These are phyloP conservation scores for Nicotiana attenuata DNA, from an alignment of 257 asterid species.

Conservation along the genomic window DNA sequence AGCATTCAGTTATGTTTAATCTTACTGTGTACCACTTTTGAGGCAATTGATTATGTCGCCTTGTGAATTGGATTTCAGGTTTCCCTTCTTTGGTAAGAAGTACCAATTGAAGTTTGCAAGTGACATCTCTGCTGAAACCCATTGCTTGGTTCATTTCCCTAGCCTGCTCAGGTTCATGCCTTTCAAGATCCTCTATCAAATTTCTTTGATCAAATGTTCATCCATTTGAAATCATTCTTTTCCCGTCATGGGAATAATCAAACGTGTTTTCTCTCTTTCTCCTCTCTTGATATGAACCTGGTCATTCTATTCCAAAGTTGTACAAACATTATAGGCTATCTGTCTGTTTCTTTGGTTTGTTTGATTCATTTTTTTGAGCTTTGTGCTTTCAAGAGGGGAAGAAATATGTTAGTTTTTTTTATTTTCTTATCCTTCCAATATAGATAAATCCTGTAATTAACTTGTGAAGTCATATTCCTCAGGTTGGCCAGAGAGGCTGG, in stretches of 20 bases:
- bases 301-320: not conserved
- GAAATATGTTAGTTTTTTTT: not conserved
- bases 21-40: conserved; percentile 13
- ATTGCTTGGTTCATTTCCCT: conserved; percentile 92
- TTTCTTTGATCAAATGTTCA: not conserved
- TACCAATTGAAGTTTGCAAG: conserved; percentile 89
- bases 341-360: not conserved
- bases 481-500: conserved; percentile 99
- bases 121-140: conserved; percentile 68
- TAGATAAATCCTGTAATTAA: conserved; percentile 7
- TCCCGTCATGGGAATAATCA: not conserved
- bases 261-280: not conserved
- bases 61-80: conserved; percentile 46
- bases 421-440: not conserved
- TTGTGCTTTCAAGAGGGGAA: not conserved
- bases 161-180: conserved; percentile 76
- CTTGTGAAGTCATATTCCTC: conserved; percentile 23
- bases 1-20: conserved; percentile 1
- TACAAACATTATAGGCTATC: not conserved
- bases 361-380: not conserved
- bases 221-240: not conserved
- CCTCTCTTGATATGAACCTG: not conserved
- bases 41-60: conserved; percentile 16
- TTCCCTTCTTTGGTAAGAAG: conserved; percentile 92
- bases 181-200: not conserved